These are phyloP conservation scores for Chamaecrista fasciculata DNA, from an alignment of 306 rosid species.

Conservation along the genomic window DNA sequence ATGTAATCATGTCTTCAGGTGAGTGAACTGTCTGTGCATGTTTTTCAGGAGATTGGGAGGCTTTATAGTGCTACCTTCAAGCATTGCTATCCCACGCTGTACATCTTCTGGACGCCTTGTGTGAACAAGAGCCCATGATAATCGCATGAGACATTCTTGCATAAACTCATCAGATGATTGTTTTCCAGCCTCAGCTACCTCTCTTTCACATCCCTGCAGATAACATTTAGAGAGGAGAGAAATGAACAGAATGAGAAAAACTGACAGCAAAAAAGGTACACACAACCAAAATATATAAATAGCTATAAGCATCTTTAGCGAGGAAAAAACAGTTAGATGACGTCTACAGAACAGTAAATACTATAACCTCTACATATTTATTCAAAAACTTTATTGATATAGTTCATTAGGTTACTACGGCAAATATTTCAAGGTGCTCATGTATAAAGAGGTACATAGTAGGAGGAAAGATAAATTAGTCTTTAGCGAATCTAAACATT, in stretches of 20 bases:
- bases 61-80: constrained; percentile 53
- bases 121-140: constrained; percentile 97
- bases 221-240: constrained; percentile 15
- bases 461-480: neutral
- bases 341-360: neutral
- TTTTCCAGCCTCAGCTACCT: constrained; percentile 67
- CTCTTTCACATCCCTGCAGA: constrained; percentile 82
- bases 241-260: neutral
- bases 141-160: constrained; percentile 71
- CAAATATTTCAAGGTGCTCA: neutral
- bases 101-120: constrained; percentile 71
- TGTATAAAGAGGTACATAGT: neutral
- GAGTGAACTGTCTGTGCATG: neutral
- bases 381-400: neutral
- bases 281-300: neutral
- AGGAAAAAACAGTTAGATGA: neutral
- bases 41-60: neutral
- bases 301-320: neutral
- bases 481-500: neutral
- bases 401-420: neutral
- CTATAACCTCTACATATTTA: neutral
- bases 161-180: constrained; percentile 50
- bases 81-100: constrained; percentile 96
- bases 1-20: neutral
- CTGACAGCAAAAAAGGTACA: neutral